These are phyloP conservation scores for Eucommia ulmoides DNA, from an alignment of 257 asterid species.

Conservation along the genomic window DNA sequence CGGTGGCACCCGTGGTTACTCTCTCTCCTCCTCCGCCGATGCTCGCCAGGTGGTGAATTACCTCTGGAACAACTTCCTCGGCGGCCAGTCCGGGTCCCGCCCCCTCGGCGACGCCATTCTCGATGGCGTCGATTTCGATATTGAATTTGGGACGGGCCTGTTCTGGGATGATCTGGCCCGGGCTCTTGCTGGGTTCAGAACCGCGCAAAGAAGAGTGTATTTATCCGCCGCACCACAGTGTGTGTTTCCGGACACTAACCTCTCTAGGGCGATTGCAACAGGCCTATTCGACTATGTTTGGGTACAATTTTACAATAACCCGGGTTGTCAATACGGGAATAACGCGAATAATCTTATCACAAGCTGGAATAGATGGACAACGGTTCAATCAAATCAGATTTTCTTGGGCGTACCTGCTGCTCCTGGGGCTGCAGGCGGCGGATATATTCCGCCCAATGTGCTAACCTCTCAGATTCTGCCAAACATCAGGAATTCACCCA, in stretches of 20 bases:
- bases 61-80: background rate
- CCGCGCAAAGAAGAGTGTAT: constrained; percentile 31
- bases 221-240: constrained; percentile 55
- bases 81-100: background rate
- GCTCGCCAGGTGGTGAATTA: background rate
- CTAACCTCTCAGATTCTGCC: constrained; percentile 37
- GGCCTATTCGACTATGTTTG: constrained; percentile 52
- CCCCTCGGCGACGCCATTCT: background rate
- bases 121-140: constrained; percentile 41
- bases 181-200: constrained; percentile 21
- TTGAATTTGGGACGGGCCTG: constrained; percentile 36
- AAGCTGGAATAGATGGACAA: constrained; percentile 36
- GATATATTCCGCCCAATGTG: constrained; percentile 35
- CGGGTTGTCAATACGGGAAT: constrained; percentile 30
- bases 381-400: constrained; percentile 31
- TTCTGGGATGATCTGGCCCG: constrained; percentile 47
- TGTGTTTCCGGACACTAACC: constrained; percentile 46
- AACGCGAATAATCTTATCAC: constrained; percentile 15
- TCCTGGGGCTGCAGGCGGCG: constrained; percentile 47
- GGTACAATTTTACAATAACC: constrained; percentile 54
- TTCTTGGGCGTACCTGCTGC: constrained; percentile 55
- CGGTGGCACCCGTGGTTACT: too few relatives aligned
- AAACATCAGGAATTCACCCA: constrained; percentile 32
- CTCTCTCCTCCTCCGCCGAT: background rate
- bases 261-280: constrained; percentile 37